Percentiles rank a stretch among this genome's conserved stretches.
phyloP scores from a whole-genome alignment of 192 early-diverging fungal genomes.

The Rhizoclosmatium sp. region DNA sequence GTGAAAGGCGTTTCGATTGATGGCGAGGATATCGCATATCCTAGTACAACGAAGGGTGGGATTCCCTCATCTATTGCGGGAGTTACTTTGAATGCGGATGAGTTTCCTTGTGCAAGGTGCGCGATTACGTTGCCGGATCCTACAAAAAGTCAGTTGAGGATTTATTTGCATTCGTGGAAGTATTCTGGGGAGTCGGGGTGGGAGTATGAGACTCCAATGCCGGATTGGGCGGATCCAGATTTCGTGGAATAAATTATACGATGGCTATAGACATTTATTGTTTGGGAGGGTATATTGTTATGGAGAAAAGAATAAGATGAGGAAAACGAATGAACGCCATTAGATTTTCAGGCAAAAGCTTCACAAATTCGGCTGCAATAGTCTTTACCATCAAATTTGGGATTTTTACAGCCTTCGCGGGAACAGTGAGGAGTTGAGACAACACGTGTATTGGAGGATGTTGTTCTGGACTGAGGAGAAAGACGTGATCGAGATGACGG shows the following conservation, averaged over 20 bases:
- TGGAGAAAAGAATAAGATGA: no score
- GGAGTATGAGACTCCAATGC: constrained; percentile 79
- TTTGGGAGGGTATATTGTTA: no score
- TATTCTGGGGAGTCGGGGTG: constrained; percentile 75
- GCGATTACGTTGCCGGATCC: constrained; percentile 69
- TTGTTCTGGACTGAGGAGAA: background rate
- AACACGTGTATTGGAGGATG: background rate
- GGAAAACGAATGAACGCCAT: no score
- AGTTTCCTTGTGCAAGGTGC: constrained; percentile 69
- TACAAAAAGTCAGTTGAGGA: constrained; percentile 73
- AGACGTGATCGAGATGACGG: background rate
- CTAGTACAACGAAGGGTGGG: background rate
- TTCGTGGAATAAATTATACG: constrained; percentile 29
- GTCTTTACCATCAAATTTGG: background rate
- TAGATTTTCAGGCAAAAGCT: background rate
- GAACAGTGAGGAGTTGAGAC: background rate
- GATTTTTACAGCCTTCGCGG: background rate
- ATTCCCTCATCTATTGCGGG: constrained; percentile 17
- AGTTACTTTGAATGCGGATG: constrained; percentile 4
- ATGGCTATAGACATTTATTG: no score
- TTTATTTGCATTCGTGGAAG: constrained; percentile 92
- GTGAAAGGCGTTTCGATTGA: background rate
- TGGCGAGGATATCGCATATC: background rate
- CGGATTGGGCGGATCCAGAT: constrained; percentile 80
- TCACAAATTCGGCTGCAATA: background rate